Base-by-base conservation (phyloP, 2,329 filamentous ascomycete species). In the Nannizziopsis barbatae region DNA sequence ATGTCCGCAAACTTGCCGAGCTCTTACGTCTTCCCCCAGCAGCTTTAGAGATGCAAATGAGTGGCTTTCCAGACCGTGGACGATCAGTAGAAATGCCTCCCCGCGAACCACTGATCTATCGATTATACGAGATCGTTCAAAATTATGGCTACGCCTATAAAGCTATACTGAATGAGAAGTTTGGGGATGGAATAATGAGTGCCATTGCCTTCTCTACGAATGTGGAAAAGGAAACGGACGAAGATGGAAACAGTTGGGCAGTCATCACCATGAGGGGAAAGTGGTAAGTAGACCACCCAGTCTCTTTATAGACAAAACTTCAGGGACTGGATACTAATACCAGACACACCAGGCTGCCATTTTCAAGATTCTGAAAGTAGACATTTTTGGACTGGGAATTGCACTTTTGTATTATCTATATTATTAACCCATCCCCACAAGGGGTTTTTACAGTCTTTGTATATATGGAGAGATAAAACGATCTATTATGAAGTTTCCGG, bases 81-180 rank as follows among this genome's bases (percentile, higher is more conserved):
- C 75, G 80, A 46, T 77, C 81, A 0, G 79, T 86, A 1, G 83
- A 87, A 50, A 89, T 92, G 85, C 86, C 86, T 0, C 86, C 86
- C 0, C 81, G 78, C 51, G 87, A 94, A 63, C 87, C 87, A 3
- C 68, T 93, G 57, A 89, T 95, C 62, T 96, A 96, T 66, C 75
- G 90, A 2, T 66, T 95, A 51, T 95, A 87, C 65, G 90, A 96
- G 74, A 84, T 95, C 62, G 83, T 96, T 53, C 89, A 95, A 71
- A 96, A 95, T 66, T 95, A 95, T 61, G 90, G 90, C 1, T 93
- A 95, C 65, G 86, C 89, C 0, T 95, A 93, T 70, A 95, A 95
- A 75, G 89, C 88, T 0, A 78, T 96, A 3, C 65, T 95, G 66
- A 95, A 96, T 58, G 90, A 96, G 76, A 95, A 95, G 74, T 88